Percentiles rank a stretch among this genome's conserved stretches.
phyloP scores from a whole-genome alignment of 371 early-diverging fungal genomes.

The Lichtheimia corymbifera region DNA sequence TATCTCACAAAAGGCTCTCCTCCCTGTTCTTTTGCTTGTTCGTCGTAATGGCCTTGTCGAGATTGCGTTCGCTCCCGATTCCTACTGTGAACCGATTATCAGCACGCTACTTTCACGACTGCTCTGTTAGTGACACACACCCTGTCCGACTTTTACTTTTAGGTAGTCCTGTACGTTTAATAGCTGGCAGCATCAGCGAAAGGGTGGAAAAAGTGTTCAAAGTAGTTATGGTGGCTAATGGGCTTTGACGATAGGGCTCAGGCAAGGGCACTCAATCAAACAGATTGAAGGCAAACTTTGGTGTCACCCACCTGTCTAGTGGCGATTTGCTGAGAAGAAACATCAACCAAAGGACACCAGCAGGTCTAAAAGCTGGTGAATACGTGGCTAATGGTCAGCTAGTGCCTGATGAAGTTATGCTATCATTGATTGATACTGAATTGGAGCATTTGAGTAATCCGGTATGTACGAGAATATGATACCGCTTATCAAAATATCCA shows the following conservation, averaged over 20 bases:
- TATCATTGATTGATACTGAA: conserved; percentile 73
- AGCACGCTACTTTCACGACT: conserved; percentile 35
- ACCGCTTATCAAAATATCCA: neutral
- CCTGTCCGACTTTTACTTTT: conserved; percentile 59
- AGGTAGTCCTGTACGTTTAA: conserved; percentile 58
- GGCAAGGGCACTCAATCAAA: conserved; percentile 91
- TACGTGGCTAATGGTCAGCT: conserved; percentile 60
- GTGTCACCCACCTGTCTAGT: conserved; percentile 70
- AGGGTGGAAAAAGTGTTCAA: conserved; percentile 3
- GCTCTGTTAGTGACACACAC: conserved; percentile 39
- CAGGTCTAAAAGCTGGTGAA: conserved; percentile 68
- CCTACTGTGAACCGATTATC: neutral
- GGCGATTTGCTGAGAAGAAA: conserved; percentile 84
- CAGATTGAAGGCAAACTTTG: conserved; percentile 71
- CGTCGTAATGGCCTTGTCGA: too few species aligned
- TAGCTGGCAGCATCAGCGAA: neutral
- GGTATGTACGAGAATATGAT: conserved; percentile 18
- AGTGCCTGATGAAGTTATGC: conserved; percentile 81
- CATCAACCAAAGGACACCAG: conserved; percentile 65
- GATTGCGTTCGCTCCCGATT: too few species aligned
- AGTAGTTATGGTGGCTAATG: neutral
- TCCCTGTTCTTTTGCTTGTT: too few species aligned
- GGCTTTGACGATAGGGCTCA: conserved; percentile 58
- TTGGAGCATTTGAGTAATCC: conserved; percentile 52
- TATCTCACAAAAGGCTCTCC: too few species aligned